Percentiles rank a stretch among this genome's conserved stretches.
These are phyloP conservation scores for Kurtzmaniella quercitrusa DNA, from an alignment of 1,139 yeast species.

Conservation along the genomic window DNA sequence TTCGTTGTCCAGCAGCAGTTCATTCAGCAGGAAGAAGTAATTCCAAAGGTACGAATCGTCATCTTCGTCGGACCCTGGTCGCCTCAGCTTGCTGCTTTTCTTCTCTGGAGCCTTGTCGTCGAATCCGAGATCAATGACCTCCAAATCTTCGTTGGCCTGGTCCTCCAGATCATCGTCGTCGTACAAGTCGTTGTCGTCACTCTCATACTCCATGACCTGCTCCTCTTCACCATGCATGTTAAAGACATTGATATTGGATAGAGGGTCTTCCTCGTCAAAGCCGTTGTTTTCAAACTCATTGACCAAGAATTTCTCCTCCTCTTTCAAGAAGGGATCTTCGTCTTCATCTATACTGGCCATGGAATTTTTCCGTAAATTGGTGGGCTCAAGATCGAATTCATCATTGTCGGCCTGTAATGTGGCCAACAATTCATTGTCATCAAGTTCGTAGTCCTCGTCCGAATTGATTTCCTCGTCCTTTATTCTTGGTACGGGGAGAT, in stretches of 20 bases:
- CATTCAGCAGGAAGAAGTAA: conserved; percentile 33
- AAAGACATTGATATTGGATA: conserved; percentile 20
- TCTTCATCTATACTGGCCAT: conserved; percentile 53
- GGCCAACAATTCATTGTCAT: conserved; percentile 65
- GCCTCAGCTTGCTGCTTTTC: conserved; percentile 10
- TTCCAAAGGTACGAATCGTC: conserved; percentile 55
- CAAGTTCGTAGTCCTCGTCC: conserved; percentile 68
- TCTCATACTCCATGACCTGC: conserved; percentile 28
- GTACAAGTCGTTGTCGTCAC: conserved; percentile 19
- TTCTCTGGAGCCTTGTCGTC: conserved; percentile 17
- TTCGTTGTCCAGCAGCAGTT: conserved; percentile 2
- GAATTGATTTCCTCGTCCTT: conserved; percentile 53
- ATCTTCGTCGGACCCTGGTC: conserved; percentile 37
- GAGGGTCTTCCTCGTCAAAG: conserved; percentile 35
- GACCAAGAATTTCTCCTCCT: conserved; percentile 44
- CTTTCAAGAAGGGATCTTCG: conserved; percentile 42
- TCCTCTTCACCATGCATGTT: conserved; percentile 18
- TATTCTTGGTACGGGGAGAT: conserved; percentile 45
- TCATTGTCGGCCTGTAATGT: conserved; percentile 67
- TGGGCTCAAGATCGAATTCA: conserved; percentile 33
- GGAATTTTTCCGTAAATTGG: conserved; percentile 30
- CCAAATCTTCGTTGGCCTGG: conserved; percentile 28
- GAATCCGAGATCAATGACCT: conserved; percentile 27
- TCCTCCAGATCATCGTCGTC: conserved; percentile 17
- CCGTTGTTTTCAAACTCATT: conserved; percentile 48